These are phyloP conservation scores for Licmophora abbreviata DNA, from an alignment of 108 stramenopile species.

Conservation along the genomic window DNA sequence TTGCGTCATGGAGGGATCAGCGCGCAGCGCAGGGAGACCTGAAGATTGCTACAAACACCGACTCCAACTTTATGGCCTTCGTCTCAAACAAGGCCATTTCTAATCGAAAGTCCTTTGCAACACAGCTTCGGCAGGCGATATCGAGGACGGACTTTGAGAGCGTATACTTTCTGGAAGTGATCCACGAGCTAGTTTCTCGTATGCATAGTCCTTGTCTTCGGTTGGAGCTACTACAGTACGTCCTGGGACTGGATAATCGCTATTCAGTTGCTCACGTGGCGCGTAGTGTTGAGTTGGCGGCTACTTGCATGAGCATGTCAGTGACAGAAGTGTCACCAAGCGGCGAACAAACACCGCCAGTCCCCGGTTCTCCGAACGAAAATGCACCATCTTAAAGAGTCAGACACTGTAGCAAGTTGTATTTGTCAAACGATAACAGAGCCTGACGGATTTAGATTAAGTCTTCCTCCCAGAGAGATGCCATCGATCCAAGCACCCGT, in stretches of 20 bases:
- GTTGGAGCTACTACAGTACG: constrained; percentile 82
- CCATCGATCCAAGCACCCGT: no score
- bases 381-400: no score
- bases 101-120: constrained; percentile 74
- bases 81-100: constrained; percentile 80
- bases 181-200: constrained; percentile 48
- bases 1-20: constrained; percentile 83
- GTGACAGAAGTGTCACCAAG: no score
- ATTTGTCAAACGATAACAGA: no score
- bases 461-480: no score
- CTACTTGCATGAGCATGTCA: constrained; percentile 50
- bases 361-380: no score
- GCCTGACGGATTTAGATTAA: no score
- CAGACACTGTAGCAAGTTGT: no score
- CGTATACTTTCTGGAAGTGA: constrained; percentile 50
- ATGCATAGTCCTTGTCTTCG: constrained; percentile 86
- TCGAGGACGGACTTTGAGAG: constrained; percentile 59
- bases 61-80: constrained; percentile 81
- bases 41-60: constrained; percentile 70
- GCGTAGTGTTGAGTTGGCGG: constrained; percentile 72
- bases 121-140: constrained; percentile 55
- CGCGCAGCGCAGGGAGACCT: constrained; percentile 83
- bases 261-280: constrained; percentile 83
- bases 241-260: constrained; percentile 84
- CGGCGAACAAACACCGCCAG: no score